Conservation (phyloP, 148 eudicot species). For the Fagopyrum tataricum region DNA sequence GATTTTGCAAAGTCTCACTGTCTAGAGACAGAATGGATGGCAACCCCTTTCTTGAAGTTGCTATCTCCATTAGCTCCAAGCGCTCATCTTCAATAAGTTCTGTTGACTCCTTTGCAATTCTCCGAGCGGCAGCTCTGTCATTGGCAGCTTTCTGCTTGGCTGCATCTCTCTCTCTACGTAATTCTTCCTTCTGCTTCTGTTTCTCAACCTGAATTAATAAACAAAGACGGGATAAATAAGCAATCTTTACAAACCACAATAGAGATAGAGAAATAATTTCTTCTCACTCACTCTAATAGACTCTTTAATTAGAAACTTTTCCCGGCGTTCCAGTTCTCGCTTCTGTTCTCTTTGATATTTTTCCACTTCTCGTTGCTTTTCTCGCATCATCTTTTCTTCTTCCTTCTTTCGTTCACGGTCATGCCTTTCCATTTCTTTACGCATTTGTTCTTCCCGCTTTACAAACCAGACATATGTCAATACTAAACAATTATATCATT, state of each 20-base stretch:
- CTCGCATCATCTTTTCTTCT: conserved; percentile 86
- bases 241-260: conserved; percentile 4
- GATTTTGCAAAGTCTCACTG: conserved; percentile 63
- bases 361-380: conserved; percentile 87
- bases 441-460: conserved; percentile 91
- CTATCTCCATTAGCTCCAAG: conserved; percentile 90
- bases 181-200: conserved; percentile 76
- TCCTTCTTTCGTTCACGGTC: conserved; percentile 88
- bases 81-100: conserved; percentile 90
- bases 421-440: conserved; percentile 90
- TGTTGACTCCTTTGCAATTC: conserved; percentile 83
- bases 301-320: conserved; percentile 72
- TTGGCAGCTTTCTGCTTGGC: conserved; percentile 90
- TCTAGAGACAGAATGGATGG: conserved; percentile 74
- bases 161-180: conserved; percentile 81
- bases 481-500: conserved; percentile 14
- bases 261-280: conserved; percentile 2
- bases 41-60: conserved; percentile 63
- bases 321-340: conserved; percentile 91
- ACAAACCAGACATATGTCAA: conserved; percentile 18
- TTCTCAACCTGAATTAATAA: conserved; percentile 56
- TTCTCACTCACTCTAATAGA: conserved; percentile 51
- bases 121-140: conserved; percentile 85
- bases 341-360: conserved; percentile 78
- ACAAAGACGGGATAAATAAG: not conserved